Percentiles rank a stretch among this genome's conserved stretches.
Conservation (phyloP, 2,329 filamentous ascomycete genomes). For the Nothomitra cinnamomea region DNA sequence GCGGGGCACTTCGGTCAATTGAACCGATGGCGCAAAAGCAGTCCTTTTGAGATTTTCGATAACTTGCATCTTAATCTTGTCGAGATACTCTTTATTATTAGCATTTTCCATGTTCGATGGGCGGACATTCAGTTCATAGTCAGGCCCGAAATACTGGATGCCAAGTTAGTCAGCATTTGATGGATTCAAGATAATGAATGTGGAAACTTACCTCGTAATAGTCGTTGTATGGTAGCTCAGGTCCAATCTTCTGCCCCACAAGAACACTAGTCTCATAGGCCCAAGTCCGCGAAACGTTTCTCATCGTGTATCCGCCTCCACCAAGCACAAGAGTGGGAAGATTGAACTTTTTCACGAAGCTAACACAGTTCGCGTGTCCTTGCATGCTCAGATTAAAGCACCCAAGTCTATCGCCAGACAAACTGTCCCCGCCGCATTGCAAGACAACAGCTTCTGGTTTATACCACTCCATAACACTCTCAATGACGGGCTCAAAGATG, state of each 20-base stretch:
- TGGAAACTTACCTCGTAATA: slow-evolving; percentile 56
- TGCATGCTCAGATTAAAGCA: slow-evolving; percentile 57
- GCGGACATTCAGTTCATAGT: slow-evolving; percentile 52
- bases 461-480: slow-evolving; percentile 53
- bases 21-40: slow-evolving; percentile 43
- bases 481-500: slow-evolving; percentile 51
- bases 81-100: slow-evolving; percentile 49
- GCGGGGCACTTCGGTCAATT: slow-evolving; percentile 46
- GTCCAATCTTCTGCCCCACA: slow-evolving; percentile 64
- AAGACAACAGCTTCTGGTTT: slow-evolving; percentile 49
- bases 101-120: slow-evolving; percentile 59
- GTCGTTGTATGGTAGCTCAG: slow-evolving; percentile 85
- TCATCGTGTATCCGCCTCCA: slow-evolving; percentile 54
- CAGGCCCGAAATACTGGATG: slow-evolving; percentile 46
- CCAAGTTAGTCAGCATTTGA: slow-evolving; percentile 14
- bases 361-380: slow-evolving; percentile 53
- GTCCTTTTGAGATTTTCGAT: slow-evolving; percentile 50
- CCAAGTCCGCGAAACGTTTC: slow-evolving; percentile 46
- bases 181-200: not conserved
- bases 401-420: slow-evolving; percentile 49
- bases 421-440: slow-evolving; percentile 50
- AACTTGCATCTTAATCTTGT: slow-evolving; percentile 49
- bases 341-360: slow-evolving; percentile 50
- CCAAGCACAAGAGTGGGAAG: slow-evolving; percentile 48
- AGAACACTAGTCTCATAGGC: slow-evolving; percentile 57